These are phyloP conservation scores for Sclerospora graminicola DNA, from an alignment of 352 stramenopile species.

Conservation along the genomic window DNA sequence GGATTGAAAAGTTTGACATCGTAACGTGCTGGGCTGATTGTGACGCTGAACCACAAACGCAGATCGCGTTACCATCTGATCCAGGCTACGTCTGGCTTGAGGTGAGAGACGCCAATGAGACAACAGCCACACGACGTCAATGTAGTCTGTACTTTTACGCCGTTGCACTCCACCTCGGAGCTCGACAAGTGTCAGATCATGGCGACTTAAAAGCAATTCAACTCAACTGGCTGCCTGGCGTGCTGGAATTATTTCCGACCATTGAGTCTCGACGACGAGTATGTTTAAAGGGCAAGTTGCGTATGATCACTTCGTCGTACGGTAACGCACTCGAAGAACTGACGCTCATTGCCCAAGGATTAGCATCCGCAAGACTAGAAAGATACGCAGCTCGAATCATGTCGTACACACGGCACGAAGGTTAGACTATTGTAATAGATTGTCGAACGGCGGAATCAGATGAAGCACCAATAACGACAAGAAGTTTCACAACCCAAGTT, in stretches of 20 bases:
- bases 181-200: conserved; percentile 2
- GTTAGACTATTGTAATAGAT: no score
- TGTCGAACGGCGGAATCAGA: conserved; percentile 11
- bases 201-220: conserved; percentile 13
- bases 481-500: no score
- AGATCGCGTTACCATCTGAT: no score
- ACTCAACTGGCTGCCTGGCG: conserved; percentile 37
- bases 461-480: no score
- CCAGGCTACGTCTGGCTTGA: background rate
- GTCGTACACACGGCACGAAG: conserved; percentile 31
- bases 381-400: conserved; percentile 39
- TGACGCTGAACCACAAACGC: no score
- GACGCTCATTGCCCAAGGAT: conserved; percentile 19
- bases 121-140: background rate
- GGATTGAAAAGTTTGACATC: conserved; percentile 1
- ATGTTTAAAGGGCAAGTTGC: conserved; percentile 36
- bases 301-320: conserved; percentile 16
- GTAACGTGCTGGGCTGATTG: no score
- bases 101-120: conserved; percentile 6
- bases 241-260: conserved; percentile 35
- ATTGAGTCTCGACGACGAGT: conserved; percentile 28
- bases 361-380: conserved; percentile 6
- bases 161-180: conserved; percentile 23
- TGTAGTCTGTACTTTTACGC: conserved; percentile 26
- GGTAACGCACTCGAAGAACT: conserved; percentile 7